A percentile compares a stretch with the other conserved stretches of the same genome.
phyloP scores from a whole-genome alignment of 2,329 filamentous ascomycete species.

The Huntiella bhutanensis region DNA sequence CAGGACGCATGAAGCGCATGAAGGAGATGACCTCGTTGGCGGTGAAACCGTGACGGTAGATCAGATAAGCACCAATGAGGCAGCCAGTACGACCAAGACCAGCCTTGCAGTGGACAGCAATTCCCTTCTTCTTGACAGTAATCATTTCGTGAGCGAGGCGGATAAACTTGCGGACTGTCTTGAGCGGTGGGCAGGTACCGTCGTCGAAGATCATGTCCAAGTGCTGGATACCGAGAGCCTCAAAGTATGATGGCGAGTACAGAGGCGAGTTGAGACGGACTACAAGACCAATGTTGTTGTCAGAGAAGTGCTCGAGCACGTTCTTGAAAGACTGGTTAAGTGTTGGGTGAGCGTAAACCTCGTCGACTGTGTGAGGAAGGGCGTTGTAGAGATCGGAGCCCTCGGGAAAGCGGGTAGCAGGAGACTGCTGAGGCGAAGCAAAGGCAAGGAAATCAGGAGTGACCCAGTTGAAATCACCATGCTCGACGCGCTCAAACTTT shows the following conservation, averaged over 20 bases:
- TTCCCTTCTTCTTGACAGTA: slow-evolving; percentile 71
- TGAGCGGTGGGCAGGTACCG: slow-evolving; percentile 78
- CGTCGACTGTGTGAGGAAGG: slow-evolving; percentile 57
- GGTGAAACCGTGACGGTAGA: slow-evolving; percentile 92
- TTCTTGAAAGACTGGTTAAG: slow-evolving; percentile 88
- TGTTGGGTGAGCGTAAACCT: slow-evolving; percentile 48
- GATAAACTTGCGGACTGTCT: slow-evolving; percentile 86
- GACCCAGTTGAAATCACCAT: slow-evolving; percentile 99
- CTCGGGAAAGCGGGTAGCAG: slow-evolving; percentile 51
- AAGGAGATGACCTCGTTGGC: slow-evolving; percentile 94
- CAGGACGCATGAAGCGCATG: slow-evolving; percentile 97
- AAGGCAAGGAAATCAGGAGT: slow-evolving; percentile 91
- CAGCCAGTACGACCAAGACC: slow-evolving; percentile 89
- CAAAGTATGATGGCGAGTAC: slow-evolving; percentile 95
- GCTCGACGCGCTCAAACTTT: slow-evolving; percentile 83
- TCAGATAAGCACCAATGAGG: slow-evolving; percentile 90
- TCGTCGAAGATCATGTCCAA: slow-evolving; percentile 99
- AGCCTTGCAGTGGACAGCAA: slow-evolving; percentile 97
- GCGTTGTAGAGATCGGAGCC: slow-evolving; percentile 54
- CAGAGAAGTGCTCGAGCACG: slow-evolving; percentile 72
- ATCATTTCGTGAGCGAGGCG: slow-evolving; percentile 90
- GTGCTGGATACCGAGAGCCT: slow-evolving; percentile 82
- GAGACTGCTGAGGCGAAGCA: slow-evolving; percentile 75
- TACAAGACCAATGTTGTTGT: slow-evolving; percentile 77
- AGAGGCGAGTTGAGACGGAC: slow-evolving; percentile 89